phyloP scores from a whole-genome alignment of 2,329 filamentous ascomycete genomes.

The Hymenotorrendiella dingleyae region DNA sequence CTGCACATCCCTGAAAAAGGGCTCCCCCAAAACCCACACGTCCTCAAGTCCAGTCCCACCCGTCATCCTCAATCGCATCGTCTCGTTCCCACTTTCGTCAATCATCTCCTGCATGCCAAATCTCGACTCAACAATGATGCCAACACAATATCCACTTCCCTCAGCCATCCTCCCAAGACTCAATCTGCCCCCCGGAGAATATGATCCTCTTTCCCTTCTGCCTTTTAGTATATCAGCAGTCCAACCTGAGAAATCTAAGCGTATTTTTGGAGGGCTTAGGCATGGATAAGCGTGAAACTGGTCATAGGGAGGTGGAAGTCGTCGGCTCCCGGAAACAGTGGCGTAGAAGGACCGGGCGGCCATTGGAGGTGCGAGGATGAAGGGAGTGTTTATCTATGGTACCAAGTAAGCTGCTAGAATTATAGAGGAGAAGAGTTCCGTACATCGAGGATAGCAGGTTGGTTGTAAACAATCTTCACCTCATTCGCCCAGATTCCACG shows the following conservation, averaged over 20 bases:
- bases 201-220: slow-evolving; percentile 10
- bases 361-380: slow-evolving; percentile 18
- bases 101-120: slow-evolving; percentile 4
- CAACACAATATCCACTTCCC: slow-evolving; percentile 21
- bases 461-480: slow-evolving; percentile 14
- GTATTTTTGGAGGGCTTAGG: slow-evolving; percentile 18
- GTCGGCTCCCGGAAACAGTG: slow-evolving; percentile 16
- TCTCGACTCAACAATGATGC: slow-evolving; percentile 19
- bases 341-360: slow-evolving; percentile 18
- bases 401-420: not conserved
- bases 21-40: slow-evolving; percentile 22
- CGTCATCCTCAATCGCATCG: too few relatives aligned
- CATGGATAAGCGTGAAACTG: slow-evolving; percentile 22
- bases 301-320: slow-evolving; percentile 15
- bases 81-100: too few relatives aligned
- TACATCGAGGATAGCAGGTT: slow-evolving; percentile 20
- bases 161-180: slow-evolving; percentile 15
- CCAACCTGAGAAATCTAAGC: slow-evolving; percentile 18
- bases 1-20: slow-evolving; percentile 23
- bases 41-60: slow-evolving; percentile 12
- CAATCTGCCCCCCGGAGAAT: slow-evolving; percentile 16
- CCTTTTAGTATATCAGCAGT: slow-evolving; percentile 16
- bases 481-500: slow-evolving; percentile 18
- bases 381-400: slow-evolving; percentile 20
- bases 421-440: not conserved